These are phyloP conservation scores for Phoenix roebelenii DNA, from an alignment of 176 grass and related monocot genomes.

Conservation along the genomic window DNA sequence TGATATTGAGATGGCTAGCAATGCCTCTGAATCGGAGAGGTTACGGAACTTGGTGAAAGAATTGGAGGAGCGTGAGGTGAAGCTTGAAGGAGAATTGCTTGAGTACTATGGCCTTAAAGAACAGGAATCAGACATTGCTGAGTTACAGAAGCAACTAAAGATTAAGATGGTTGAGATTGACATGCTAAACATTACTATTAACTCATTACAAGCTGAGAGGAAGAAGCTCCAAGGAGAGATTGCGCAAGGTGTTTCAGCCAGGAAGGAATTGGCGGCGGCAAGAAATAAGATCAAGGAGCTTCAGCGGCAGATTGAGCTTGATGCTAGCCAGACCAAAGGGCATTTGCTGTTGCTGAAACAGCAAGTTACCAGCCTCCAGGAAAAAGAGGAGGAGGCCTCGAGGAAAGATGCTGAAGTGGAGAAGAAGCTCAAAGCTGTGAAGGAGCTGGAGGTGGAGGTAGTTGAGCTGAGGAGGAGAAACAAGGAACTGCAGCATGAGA, in stretches of 20 bases:
- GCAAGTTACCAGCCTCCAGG: constrained; percentile 61
- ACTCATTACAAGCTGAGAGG: constrained; percentile 53
- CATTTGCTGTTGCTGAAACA: constrained; percentile 85
- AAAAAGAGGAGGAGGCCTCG: constrained; percentile 60
- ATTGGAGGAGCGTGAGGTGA: constrained; percentile 80
- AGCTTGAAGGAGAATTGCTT: constrained; percentile 63
- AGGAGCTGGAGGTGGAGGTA: constrained; percentile 69
- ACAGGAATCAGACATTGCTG: constrained; percentile 57
- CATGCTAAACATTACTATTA: constrained; percentile 68
- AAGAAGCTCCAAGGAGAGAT: constrained; percentile 73
- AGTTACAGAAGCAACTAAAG: constrained; percentile 88
- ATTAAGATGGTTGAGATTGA: constrained; percentile 64
- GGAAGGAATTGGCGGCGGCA: constrained; percentile 47
- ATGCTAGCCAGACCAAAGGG: constrained; percentile 64
- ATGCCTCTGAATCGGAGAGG: constrained; percentile 42
- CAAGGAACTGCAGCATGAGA: constrained; percentile 83
- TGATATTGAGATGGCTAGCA: constrained; percentile 43
- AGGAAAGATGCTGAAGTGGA: constrained; percentile 65
- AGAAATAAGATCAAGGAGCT: constrained; percentile 79
- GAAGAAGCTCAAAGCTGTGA: constrained; percentile 69
- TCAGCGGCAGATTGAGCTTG: constrained; percentile 70
- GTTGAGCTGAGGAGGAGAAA: constrained; percentile 83
- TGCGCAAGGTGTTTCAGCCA: constrained; percentile 7
- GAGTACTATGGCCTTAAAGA: constrained; percentile 96
- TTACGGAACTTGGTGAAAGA: constrained; percentile 48